Evolutionary conservation across 2,329 filamentous ascomycete genomes (phyloP), one percentile per base, ranked within the genome.

Genomic region (Fusarium xylarioides): DNA sequence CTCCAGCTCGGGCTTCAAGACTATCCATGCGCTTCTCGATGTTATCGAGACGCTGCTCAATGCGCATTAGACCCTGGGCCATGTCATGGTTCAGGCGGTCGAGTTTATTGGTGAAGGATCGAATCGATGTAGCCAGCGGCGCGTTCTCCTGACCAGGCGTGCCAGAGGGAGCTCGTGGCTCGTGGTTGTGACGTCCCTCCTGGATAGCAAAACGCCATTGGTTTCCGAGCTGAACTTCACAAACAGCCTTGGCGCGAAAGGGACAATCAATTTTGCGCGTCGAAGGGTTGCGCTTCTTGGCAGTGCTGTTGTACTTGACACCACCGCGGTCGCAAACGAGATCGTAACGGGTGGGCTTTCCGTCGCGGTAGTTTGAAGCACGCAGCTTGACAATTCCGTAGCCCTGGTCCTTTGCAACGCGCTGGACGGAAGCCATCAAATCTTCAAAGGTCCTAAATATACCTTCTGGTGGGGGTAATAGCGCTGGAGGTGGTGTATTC

Each of bases 181-280:
- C 89, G 77, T 91, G 89, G 79, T 91, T 91, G 77, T 91, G 89
- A 19, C 88, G 84, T n/a, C 84, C 79, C 63, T 90, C 87, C 68
- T 90, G 89, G 16, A 91, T 86, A 12, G 86, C 87, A 70, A 91
- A 91, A n/a, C 89, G 87, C 89, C 89, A 91, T 79, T 90, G 88
- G 69, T 90, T 89, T 46, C 86, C 86, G 16, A 91, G 82, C 78
- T 90, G 88, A 11, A 91, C 89, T 77, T 91, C 89, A 70, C 89
- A 91, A 28, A 91, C 89, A 30, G 89, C 89, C 81, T 91, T 91
- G 62, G 89, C 89, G 58, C 88, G 87, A 82, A 89, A 91, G 16
- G 89, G 89, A 63, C 89, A 91, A 78, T 91, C 89, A 62, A 91
- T 88, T 81, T 91, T 91, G 78, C 89, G 88, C 47, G 89, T 91